Percentiles rank a stretch among this genome's conserved stretches.
Evolutionary conservation across 805 yeast species (phyloP).

Genomic region (Yarrowia hollandica): DNA sequence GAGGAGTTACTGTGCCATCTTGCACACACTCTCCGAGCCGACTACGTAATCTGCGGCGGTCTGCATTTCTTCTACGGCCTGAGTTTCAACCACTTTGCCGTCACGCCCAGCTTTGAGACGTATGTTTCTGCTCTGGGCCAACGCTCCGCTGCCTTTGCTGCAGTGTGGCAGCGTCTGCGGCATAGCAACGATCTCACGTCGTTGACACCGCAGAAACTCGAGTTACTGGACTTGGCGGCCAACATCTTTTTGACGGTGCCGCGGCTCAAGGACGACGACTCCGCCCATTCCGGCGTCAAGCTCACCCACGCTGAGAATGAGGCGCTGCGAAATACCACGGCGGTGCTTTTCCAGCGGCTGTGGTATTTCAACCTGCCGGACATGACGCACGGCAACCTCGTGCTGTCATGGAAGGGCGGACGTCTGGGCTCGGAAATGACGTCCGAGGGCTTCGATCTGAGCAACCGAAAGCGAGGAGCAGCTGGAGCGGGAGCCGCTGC

Average conservation of each 20-base stretch:
- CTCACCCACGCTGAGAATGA: slow-evolving; percentile 55
- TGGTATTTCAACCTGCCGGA: slow-evolving; percentile 81
- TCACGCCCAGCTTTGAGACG: slow-evolving; percentile 61
- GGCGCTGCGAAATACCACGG: slow-evolving; percentile 53
- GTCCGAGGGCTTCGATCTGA: slow-evolving; percentile 66
- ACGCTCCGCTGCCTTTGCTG: slow-evolving; percentile 60
- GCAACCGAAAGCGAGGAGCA: slow-evolving; percentile 44
- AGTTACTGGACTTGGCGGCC: slow-evolving; percentile 24
- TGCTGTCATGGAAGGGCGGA: slow-evolving; percentile 49
- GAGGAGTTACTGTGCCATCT: slow-evolving; percentile 70
- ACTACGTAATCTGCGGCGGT: slow-evolving; percentile 71
- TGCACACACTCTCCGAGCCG: slow-evolving; percentile 65
- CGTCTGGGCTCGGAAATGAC: slow-evolving; percentile 53
- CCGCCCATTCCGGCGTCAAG: slow-evolving; percentile 39
- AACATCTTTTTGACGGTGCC: slow-evolving; percentile 26
- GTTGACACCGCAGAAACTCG: slow-evolving; percentile 23
- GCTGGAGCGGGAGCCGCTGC: slow-evolving; percentile 2
- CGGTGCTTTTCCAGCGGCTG: slow-evolving; percentile 53
- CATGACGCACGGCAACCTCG: slow-evolving; percentile 51
- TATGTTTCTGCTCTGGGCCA: slow-evolving; percentile 63
- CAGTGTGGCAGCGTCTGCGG: slow-evolving; percentile 62
- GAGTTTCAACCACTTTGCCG: slow-evolving; percentile 65
- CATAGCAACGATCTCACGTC: slow-evolving; percentile 19
- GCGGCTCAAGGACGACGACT: slow-evolving; percentile 23
- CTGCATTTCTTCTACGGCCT: slow-evolving; percentile 70